Conservation (phyloP, 805 yeast species). For the Candida boleticola region DNA sequence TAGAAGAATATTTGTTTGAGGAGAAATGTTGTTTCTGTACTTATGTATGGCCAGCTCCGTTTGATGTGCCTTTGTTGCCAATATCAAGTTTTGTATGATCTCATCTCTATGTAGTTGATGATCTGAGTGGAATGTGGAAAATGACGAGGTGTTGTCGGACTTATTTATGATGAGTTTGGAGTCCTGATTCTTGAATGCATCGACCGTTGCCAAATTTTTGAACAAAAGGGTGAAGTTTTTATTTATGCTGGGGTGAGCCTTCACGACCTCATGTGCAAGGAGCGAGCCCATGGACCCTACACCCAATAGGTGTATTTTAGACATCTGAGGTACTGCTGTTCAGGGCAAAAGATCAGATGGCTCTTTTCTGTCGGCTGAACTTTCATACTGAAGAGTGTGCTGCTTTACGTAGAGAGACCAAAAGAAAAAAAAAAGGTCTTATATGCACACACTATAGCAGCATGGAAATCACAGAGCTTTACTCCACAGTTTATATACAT, state of each 20-base stretch:
- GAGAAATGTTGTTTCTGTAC: conserved; percentile 46
- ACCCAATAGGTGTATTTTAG: conserved; percentile 42
- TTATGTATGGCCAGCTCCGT: conserved; percentile 63
- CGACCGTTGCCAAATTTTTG: not conserved
- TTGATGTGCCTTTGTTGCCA: conserved; percentile 80
- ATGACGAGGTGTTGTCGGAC: not conserved
- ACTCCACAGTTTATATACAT: too few relatives aligned
- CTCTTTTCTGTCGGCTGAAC: too few relatives aligned
- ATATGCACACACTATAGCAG: too few relatives aligned
- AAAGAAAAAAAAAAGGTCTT: too few relatives aligned
- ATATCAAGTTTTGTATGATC: conserved; percentile 54
- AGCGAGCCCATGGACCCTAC: conserved; percentile 55
- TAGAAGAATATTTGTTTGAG: conserved; percentile 56
- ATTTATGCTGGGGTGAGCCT: conserved; percentile 37
- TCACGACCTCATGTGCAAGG: conserved; percentile 44
- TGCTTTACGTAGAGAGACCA: conserved; percentile 1
- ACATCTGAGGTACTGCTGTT: conserved; percentile 6
- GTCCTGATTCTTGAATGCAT: conserved; percentile 4
- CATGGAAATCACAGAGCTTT: too few relatives aligned
- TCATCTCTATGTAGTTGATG: conserved; percentile 4
- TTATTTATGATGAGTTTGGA: not conserved
- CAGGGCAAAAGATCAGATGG: too few relatives aligned
- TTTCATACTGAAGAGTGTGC: too few relatives aligned
- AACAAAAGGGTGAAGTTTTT: conserved; percentile 6
- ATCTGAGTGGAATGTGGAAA: conserved; percentile 4